Percentiles rank a stretch among this genome's conserved stretches.
These are phyloP conservation scores for Sugiyamaella grinbergsii DNA, from an alignment of 1,139 yeast genomes.

Conservation along the genomic window DNA sequence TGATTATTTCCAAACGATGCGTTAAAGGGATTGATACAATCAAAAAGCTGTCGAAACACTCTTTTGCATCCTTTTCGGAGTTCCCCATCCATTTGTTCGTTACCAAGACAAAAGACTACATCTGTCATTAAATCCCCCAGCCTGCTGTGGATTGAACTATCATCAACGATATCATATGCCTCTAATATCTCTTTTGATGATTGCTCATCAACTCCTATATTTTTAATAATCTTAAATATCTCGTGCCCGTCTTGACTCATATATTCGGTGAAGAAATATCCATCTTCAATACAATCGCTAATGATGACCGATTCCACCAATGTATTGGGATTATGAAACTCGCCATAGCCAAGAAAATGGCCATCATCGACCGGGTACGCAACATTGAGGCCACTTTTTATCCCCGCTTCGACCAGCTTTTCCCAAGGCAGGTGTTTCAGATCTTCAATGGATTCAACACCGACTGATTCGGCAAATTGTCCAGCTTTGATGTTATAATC, in stretches of 20 bases:
- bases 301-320: conserved; percentile 26
- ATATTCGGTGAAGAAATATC: conserved; percentile 32
- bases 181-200: conserved; percentile 7
- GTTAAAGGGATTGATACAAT: conserved; percentile 35
- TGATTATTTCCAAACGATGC: conserved; percentile 36
- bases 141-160: neutral
- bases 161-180: conserved; percentile 21
- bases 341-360: conserved; percentile 25
- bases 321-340: conserved; percentile 15
- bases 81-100: conserved; percentile 23
- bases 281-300: conserved; percentile 35
- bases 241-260: conserved; percentile 6
- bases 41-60: conserved; percentile 36
- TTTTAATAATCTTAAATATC: conserved; percentile 11
- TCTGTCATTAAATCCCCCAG: conserved; percentile 29
- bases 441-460: conserved; percentile 21
- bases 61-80: conserved; percentile 22
- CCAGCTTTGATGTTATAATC: conserved; percentile 24
- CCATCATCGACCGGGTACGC: conserved; percentile 33
- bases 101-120: conserved; percentile 26
- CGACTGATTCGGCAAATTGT: conserved; percentile 22
- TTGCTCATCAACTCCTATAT: conserved; percentile 18
- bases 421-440: conserved; percentile 27
- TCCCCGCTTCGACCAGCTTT: conserved; percentile 29
- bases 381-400: conserved; percentile 26